Conservation (phyloP, 78 protist species). For the Guillardia theta region DNA sequence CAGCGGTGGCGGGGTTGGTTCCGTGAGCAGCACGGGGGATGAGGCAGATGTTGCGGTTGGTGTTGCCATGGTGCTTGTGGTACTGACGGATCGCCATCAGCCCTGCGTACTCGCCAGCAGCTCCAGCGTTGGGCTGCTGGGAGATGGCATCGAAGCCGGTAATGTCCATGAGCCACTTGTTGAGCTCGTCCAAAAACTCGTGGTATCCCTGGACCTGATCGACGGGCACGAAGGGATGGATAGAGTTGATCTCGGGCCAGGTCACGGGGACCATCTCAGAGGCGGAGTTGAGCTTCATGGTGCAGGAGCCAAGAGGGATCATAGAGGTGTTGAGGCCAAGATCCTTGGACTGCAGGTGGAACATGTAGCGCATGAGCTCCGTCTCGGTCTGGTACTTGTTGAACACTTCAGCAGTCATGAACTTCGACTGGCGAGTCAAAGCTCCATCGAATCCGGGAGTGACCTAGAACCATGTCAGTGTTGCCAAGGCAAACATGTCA, state of each 20-base stretch:
- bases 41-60: conserved; percentile 90
- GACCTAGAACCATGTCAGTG: neutral
- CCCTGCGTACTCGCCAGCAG: conserved; percentile 96
- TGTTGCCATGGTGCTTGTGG: conserved; percentile 60
- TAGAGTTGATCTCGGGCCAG: conserved; percentile 83
- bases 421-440: conserved; percentile 35
- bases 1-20: conserved; percentile 98
- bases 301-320: conserved; percentile 95
- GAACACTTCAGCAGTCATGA: conserved; percentile 64
- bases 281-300: conserved; percentile 97
- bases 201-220: conserved; percentile 82
- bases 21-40: conserved; percentile 98
- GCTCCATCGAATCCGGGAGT: neutral
- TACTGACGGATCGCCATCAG: conserved; percentile 85
- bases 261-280: conserved; percentile 93
- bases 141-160: conserved; percentile 87
- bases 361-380: conserved; percentile 89
- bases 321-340: conserved; percentile 77
- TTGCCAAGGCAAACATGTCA: neutral
- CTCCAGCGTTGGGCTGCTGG: conserved; percentile 96
- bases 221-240: conserved; percentile 96
- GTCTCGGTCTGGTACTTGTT: conserved; percentile 86
- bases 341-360: conserved; percentile 76
- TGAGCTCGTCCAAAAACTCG: conserved; percentile 54
- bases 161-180: conserved; percentile 60